phyloP scores from a whole-genome alignment of 2,329 filamentous ascomycete species.

The Penicillium sp. region DNA sequence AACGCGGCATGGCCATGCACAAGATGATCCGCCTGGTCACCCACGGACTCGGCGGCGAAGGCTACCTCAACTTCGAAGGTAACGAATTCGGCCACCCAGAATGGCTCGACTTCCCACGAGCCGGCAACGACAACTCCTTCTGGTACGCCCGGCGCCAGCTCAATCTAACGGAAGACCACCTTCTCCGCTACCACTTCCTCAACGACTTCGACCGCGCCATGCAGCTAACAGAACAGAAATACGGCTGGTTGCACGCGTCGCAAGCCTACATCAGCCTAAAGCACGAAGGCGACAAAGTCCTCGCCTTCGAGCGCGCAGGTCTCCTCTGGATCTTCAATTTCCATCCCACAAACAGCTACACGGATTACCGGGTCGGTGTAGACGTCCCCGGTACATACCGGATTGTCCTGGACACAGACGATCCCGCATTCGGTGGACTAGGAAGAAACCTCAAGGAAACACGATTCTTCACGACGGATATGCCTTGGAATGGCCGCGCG shows the following conservation, averaged over 20 bases:
- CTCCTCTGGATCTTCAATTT: constrained; percentile 96
- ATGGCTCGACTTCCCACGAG: constrained; percentile 96
- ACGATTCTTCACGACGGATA: constrained; percentile 83
- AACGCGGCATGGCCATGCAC: constrained; percentile 85
- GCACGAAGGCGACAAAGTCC: constrained; percentile 86
- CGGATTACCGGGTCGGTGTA: constrained; percentile 86
- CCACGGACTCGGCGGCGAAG: constrained; percentile 85
- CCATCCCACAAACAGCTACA: constrained; percentile 74
- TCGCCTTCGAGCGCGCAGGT: constrained; percentile 90
- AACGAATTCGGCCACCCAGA: constrained; percentile 99
- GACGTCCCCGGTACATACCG: constrained; percentile 79
- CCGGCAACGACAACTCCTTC: constrained; percentile 87
- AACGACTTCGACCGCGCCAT: constrained; percentile 91
- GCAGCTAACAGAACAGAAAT: constrained; percentile 81
- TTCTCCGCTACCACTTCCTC: constrained; percentile 83
- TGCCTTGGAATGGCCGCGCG: constrained; percentile 81
- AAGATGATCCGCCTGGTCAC: constrained; percentile 97
- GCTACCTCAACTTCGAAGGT: constrained; percentile 96
- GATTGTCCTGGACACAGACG: constrained; percentile 77
- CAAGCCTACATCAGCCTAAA: constrained; percentile 94
- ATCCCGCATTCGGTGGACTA: constrained; percentile 70
- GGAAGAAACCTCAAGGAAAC: constrained; percentile 71
- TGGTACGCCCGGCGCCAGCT: constrained; percentile 91
- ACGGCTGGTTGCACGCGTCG: constrained; percentile 78
- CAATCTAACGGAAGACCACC: constrained; percentile 78